A percentile compares a stretch with the other conserved stretches of the same genome.
Conservation (phyloP, 1,284 basidiomycete species). For the Sphaerobolus stellatus region DNA sequence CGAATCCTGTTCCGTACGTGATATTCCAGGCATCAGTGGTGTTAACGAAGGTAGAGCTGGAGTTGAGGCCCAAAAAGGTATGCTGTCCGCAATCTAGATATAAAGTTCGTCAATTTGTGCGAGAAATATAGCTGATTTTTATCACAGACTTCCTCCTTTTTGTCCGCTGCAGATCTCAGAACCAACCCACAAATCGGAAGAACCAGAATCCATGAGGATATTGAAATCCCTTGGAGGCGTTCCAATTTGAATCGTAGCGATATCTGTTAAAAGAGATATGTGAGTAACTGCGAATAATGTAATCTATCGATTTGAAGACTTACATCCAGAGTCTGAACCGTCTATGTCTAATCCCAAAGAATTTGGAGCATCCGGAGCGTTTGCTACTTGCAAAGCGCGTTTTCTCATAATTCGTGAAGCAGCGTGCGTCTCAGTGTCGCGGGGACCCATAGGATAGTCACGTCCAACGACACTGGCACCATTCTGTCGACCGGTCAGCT, state of each 20-base stretch:
- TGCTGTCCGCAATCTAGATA: conserved; percentile 54
- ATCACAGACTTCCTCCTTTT: conserved; percentile 46
- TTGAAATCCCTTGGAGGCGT: conserved; percentile 71
- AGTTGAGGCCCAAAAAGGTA: conserved; percentile 59
- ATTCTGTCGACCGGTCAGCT: conserved; percentile 72
- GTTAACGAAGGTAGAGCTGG: conserved; percentile 66
- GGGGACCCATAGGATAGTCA: conserved; percentile 37
- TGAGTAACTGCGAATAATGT: conserved; percentile 22
- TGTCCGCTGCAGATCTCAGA: conserved; percentile 52
- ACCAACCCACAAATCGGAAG: conserved; percentile 81
- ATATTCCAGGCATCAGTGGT: conserved; percentile 58
- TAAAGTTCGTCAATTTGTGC: too few species aligned
- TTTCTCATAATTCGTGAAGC: too few species aligned
- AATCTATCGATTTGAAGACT: background rate
- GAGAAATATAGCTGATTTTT: background rate
- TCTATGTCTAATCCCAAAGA: conserved; percentile 75
- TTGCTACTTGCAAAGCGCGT: conserved; percentile 50
- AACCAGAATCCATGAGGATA: conserved; percentile 84
- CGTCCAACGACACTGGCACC: too few species aligned
- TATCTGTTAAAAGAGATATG: too few species aligned
- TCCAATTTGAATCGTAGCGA: conserved; percentile 75
- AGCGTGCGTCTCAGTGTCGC: conserved; percentile 39
- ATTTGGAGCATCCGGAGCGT: conserved; percentile 50
- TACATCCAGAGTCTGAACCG: conserved; percentile 38
- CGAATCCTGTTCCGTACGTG: conserved; percentile 75